A percentile compares a stretch with the other conserved stretches of the same genome.
Evolutionary conservation across 1,284 basidiomycete species (phyloP).

Genomic region (Tylopilus orsonianus): DNA sequence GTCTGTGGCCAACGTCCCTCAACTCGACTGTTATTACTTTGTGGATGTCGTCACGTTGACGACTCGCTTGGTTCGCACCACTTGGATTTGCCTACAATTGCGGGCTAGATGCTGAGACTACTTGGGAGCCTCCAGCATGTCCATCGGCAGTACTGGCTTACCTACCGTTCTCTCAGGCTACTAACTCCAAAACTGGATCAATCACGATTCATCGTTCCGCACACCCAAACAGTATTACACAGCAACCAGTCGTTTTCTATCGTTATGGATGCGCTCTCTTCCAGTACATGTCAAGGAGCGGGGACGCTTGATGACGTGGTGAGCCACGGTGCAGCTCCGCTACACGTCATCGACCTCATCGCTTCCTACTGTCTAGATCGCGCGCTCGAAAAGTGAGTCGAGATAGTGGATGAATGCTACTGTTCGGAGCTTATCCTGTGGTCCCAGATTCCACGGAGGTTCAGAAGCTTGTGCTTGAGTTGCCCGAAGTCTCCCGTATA

Average conservation of each 20-base stretch:
- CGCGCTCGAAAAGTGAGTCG: slow-evolving; percentile 23
- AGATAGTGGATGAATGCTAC: not conserved
- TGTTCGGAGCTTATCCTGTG: not conserved
- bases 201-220: not conserved
- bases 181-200: slow-evolving; percentile 6
- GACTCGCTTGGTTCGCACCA: not conserved
- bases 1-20: too few relatives aligned
- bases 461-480: slow-evolving; percentile 13
- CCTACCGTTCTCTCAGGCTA: not conserved
- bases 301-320: slow-evolving; percentile 23
- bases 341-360: slow-evolving; percentile 2
- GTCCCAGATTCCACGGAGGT: slow-evolving; percentile 20
- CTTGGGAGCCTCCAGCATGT: slow-evolving; percentile 1
- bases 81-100: not conserved
- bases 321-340: slow-evolving; percentile 7
- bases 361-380: slow-evolving; percentile 9
- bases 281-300: not conserved
- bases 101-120: slow-evolving; percentile 13
- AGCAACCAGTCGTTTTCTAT: slow-evolving; percentile 3
- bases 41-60: too few relatives aligned
- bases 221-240: not conserved
- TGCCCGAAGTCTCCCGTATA: slow-evolving; percentile 31
- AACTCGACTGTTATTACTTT: too few relatives aligned
- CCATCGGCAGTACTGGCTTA: not conserved
- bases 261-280: slow-evolving; percentile 9